Base-by-base conservation (phyloP, 805 yeast genomes). In the Hanseniaspora osmophila region DNA sequence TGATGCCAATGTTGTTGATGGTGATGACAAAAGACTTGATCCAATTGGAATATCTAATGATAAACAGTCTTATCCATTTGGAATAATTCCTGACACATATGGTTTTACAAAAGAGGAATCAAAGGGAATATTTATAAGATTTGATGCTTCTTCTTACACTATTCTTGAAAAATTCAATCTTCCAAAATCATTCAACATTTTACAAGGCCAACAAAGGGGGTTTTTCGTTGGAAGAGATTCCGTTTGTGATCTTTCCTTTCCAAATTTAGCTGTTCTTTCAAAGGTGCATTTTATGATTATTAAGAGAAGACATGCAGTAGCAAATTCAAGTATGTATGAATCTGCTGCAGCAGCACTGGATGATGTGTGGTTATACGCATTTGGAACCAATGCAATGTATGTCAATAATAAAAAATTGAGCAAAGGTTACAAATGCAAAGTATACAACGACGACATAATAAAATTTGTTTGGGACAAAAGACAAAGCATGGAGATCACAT, bases 331-430 rank as follows among this genome's bases (percentile, higher is more conserved):
- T 30, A 69, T 79, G 3, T 75, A 66, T 55, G 85, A 79, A 52
- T 75, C 82, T 10, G 86, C 88, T 0, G 87, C 86, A 0, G 80
- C 75, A 61, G 80, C 80, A 47, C 62, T 78, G 7, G 84, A 79
- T 47, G 87, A 79, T 56, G 68, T 84, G 13, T 86, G 94, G 94
- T 64, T 88, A 30, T 62, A 84, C 41, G 95, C 87, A 52, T 74
- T 69, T 49, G 81, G 92, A 46, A 76, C 94, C 0, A 88, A 87
- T 60, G 80, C 84, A 2, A 83, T 95, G 57, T 75, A 68, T 53
- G 72, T 88, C 7, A 84, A 86, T 54, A 73, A 73, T 7, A 60
- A 64, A 7, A 69, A 69, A 42, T 57, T 84, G 41, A 80, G 81
- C 0, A 75, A 76, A 48, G 80, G 81, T 2, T 68, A 73, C 30